Conservation (phyloP, 1,139 yeast species). For the Eremothecium sinecaudum region DNA sequence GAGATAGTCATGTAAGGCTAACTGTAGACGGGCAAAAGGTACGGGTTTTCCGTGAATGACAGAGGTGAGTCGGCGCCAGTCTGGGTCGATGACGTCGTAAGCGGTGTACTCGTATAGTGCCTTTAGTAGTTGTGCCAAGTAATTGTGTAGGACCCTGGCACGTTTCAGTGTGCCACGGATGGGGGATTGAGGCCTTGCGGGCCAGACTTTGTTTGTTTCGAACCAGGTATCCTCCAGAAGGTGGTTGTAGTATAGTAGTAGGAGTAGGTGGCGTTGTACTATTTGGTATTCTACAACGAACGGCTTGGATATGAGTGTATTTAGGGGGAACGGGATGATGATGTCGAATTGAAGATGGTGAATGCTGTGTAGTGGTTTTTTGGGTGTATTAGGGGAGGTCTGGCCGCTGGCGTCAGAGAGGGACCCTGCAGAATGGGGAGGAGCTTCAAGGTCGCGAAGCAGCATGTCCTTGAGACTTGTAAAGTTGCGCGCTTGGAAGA, state of each 20-base stretch:
- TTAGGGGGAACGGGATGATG: slow-evolving; percentile 76
- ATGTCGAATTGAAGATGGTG: slow-evolving; percentile 60
- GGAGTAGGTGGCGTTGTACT: slow-evolving; percentile 60
- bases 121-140: slow-evolving; percentile 26
- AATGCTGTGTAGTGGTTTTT: slow-evolving; percentile 30
- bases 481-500: slow-evolving; percentile 19
- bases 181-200: slow-evolving; percentile 33
- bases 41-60: slow-evolving; percentile 4
- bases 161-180: slow-evolving; percentile 14
- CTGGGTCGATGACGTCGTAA: slow-evolving; percentile 22
- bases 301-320: slow-evolving; percentile 61
- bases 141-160: slow-evolving; percentile 22
- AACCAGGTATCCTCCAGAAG: slow-evolving; percentile 62
- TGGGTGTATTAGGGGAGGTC: neutral
- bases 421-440: neutral
- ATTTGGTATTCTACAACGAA: slow-evolving; percentile 72
- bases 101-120: slow-evolving; percentile 20
- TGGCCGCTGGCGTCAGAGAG: neutral
- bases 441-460: slow-evolving; percentile 13
- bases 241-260: slow-evolving; percentile 53
- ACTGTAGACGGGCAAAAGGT: slow-evolving; percentile 5
- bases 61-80: slow-evolving; percentile 10
- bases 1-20: slow-evolving; percentile 19
- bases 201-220: slow-evolving; percentile 66
- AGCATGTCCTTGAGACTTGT: slow-evolving; percentile 20